Base-by-base conservation (phyloP, 176 grass and related monocot species). In the Lolium rigidum region DNA sequence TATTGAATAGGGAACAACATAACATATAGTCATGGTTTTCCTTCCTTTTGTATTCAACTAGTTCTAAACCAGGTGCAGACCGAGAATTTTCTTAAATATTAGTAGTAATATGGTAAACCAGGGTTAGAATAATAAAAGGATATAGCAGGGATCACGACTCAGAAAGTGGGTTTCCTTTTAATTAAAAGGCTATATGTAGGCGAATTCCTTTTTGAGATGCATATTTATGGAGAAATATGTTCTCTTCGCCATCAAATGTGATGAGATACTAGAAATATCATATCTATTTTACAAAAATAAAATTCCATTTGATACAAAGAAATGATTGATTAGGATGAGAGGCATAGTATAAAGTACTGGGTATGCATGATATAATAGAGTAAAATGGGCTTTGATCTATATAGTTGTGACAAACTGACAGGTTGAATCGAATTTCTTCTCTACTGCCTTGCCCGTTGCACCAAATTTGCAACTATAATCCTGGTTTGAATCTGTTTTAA, bases 231-330 rank as follows among this genome's bases (percentile, higher is more conserved):
- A 48, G 15, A 75, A 52, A 75, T 52, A 75, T 75, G 72, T 52
- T 52, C 9, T 18, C 24, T 52, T 52, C 22, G 26, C 13, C 72
- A 75, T 51, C 22, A 74, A 74, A 74, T 74, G 21, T 74, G 71
- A 51, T 50, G 2, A 13, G 7, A 75, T 26, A 75, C 46, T 50
- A 14, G 47, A 50, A 24, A 74, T 75, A 75, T 51, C 7, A 26
- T 75, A 75, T 28, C 50, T 51, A 49, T 75, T 46, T 75, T 51
- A 51, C 21, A 75, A 10, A 25, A 51, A 51, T 75, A 17, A 6
- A 51, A 75, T 75, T 75, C 72, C 47, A 75, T 75, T 28, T 75
- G 47, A 49, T 75, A 75, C 14, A 49, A 51, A 75, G 46, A 75
- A 51, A 51, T 18, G 18, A 39, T 18, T 41, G 66, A 69, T 69